These are phyloP conservation scores for Rhizopogon rudus DNA, from an alignment of 768 basidiomycete species.

Conservation along the genomic window DNA sequence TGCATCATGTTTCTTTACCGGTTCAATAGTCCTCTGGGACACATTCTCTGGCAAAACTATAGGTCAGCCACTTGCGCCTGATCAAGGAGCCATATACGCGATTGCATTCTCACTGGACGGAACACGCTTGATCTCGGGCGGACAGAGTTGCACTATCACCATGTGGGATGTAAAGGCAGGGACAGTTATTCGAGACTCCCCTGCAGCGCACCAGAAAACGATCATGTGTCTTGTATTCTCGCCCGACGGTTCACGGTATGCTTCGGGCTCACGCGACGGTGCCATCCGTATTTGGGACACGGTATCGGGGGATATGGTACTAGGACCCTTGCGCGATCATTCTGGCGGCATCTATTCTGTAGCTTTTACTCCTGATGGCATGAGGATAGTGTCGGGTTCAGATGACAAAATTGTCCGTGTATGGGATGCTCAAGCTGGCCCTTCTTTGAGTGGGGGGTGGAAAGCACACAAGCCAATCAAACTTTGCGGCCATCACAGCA, in stretches of 20 bases:
- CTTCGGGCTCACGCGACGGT: slow-evolving; percentile 26
- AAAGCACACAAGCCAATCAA: slow-evolving; percentile 7
- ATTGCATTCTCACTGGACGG: slow-evolving; percentile 28
- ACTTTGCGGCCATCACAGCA: slow-evolving; percentile 17
- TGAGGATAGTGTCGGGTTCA: slow-evolving; percentile 23
- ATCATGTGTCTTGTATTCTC: slow-evolving; percentile 26
- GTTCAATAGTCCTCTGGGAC: slow-evolving; percentile 23
- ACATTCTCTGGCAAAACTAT: slow-evolving; percentile 18
- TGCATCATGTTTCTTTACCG: slow-evolving; percentile 18
- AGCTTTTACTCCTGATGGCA: slow-evolving; percentile 25
- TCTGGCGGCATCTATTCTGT: slow-evolving; percentile 19
- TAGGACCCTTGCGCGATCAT: slow-evolving; percentile 13
- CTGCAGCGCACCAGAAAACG: slow-evolving; percentile 20
- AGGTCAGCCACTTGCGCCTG: slow-evolving; percentile 11
- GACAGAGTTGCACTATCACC: slow-evolving; percentile 20
- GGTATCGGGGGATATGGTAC: slow-evolving; percentile 8
- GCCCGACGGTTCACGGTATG: slow-evolving; percentile 18
- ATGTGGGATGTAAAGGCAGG: slow-evolving; percentile 19
- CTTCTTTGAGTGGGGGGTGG: slow-evolving; percentile 5
- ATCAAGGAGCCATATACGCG: slow-evolving; percentile 15
- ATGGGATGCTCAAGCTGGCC: slow-evolving; percentile 22
- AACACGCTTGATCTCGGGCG: slow-evolving; percentile 18
- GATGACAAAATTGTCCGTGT: slow-evolving; percentile 24
- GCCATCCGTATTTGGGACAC: slow-evolving; percentile 26
- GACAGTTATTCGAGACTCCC: slow-evolving; percentile 8